Evolutionary conservation across 768 basidiomycete species (phyloP).

Genomic region (Cubamyces lactineus): DNA sequence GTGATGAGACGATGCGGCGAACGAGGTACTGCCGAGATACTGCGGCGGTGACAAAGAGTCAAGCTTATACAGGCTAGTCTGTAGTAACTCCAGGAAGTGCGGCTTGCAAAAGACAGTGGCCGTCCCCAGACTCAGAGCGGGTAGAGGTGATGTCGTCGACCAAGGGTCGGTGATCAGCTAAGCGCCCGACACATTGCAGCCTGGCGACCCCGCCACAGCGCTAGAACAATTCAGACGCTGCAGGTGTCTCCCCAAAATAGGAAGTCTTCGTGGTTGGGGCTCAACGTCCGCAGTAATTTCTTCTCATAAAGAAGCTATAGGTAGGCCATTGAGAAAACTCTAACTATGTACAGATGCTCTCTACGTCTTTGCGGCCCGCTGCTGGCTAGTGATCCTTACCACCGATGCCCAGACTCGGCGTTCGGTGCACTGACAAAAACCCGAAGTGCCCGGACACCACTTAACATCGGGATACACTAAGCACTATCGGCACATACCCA

Average conservation of each 20-base stretch:
- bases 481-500: no score
- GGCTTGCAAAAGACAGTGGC: background rate
- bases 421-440: no score
- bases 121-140: slow-evolving; percentile 1
- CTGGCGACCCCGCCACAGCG: no score
- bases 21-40: no score
- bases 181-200: background rate
- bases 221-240: background rate
- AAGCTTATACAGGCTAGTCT: background rate
- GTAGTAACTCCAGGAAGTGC: background rate
- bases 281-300: background rate
- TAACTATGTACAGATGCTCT: no score
- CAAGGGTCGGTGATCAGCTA: slow-evolving; percentile 6
- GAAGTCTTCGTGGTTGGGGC: background rate
- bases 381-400: no score
- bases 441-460: no score
- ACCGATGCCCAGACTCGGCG: no score
- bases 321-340: no score
- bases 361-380: no score
- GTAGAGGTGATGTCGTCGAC: slow-evolving; percentile 12
- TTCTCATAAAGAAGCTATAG: no score
- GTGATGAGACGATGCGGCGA: background rate
- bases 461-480: no score
- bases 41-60: background rate
- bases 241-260: background rate